Conservation (phyloP, 164 flowering plant genomes). For the Nymphaea thermarum region DNA sequence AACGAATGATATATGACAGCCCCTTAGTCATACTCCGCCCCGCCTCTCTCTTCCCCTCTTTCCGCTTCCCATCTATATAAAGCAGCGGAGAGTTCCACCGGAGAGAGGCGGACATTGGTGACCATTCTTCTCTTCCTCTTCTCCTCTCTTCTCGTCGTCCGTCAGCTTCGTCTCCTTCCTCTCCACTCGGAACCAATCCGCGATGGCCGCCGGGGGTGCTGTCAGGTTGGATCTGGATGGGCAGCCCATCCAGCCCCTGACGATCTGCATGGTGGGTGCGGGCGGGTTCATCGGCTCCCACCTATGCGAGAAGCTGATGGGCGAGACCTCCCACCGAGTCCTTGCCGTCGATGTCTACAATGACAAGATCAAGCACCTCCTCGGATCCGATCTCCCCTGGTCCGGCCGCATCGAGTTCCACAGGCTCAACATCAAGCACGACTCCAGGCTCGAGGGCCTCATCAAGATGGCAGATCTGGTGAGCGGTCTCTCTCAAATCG, state of each 20-base stretch:
- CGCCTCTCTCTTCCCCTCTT: too few relatives aligned
- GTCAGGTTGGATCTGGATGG: constrained; percentile 23
- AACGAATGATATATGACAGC: too few relatives aligned
- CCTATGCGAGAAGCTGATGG: constrained; percentile 25
- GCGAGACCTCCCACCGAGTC: constrained; percentile 19
- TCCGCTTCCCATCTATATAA: too few relatives aligned
- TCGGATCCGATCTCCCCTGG: constrained; percentile 26
- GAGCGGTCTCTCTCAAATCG: background rate
- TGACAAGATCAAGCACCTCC: constrained; percentile 26
- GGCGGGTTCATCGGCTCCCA: constrained; percentile 34
- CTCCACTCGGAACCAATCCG: too few relatives aligned
- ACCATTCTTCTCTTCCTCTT: too few relatives aligned
- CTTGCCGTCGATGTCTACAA: constrained; percentile 23
- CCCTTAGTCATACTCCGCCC: too few relatives aligned
- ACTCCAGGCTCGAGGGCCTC: constrained; percentile 91
- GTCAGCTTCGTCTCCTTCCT: too few relatives aligned
- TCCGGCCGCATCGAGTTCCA: constrained; percentile 80
- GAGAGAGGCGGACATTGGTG: too few relatives aligned
- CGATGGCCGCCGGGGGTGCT: constrained; percentile 6
- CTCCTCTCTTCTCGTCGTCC: too few relatives aligned
- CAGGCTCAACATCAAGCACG: constrained; percentile 90
- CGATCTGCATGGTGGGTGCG: constrained; percentile 28
- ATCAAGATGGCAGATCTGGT: constrained; percentile 99
- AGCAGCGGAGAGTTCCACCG: too few relatives aligned
- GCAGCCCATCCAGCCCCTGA: constrained; percentile 16